These are phyloP conservation scores for Saccharomyces hybrid DNA, from an alignment of 1,139 yeast species.

Conservation along the genomic window DNA sequence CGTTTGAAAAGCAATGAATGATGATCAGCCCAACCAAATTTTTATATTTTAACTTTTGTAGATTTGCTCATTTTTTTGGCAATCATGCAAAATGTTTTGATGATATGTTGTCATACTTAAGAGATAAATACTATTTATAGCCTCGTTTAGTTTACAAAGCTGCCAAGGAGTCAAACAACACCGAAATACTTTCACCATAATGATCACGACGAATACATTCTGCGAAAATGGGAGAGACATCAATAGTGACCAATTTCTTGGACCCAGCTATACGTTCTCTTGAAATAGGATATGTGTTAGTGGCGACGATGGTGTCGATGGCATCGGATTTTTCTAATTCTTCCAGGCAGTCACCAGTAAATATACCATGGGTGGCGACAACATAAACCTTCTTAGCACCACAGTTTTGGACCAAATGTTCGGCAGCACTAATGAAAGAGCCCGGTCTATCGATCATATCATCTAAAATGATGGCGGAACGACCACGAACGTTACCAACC, in stretches of 20 bases:
- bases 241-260: conserved; percentile 73
- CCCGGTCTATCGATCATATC: conserved; percentile 96
- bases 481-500: conserved; percentile 89
- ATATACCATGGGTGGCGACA: conserved; percentile 92
- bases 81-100: neutral
- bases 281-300: conserved; percentile 91
- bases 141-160: conserved; percentile 36
- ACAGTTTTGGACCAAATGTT: conserved; percentile 87
- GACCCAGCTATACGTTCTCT: conserved; percentile 48
- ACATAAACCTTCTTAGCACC: conserved; percentile 89
- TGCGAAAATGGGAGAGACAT: conserved; percentile 90
- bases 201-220: conserved; percentile 98
- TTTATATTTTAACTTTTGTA: neutral
- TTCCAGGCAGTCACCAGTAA: conserved; percentile 80
- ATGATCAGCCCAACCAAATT: neutral
- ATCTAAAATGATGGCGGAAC: conserved; percentile 88
- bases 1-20: neutral
- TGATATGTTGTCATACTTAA: neutral
- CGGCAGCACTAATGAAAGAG: conserved; percentile 94
- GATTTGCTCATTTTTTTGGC: neutral
- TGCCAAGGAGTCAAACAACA: conserved; percentile 78
- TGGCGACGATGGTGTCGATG: conserved; percentile 82
- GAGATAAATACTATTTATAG: neutral
- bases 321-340: conserved; percentile 67
- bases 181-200: conserved; percentile 92